A percentile compares a stretch with the other conserved stretches of the same genome.
These are phyloP conservation scores for Cladorrhinum samala DNA, from an alignment of 495 filamentous ascomycete genomes.

Conservation along the genomic window DNA sequence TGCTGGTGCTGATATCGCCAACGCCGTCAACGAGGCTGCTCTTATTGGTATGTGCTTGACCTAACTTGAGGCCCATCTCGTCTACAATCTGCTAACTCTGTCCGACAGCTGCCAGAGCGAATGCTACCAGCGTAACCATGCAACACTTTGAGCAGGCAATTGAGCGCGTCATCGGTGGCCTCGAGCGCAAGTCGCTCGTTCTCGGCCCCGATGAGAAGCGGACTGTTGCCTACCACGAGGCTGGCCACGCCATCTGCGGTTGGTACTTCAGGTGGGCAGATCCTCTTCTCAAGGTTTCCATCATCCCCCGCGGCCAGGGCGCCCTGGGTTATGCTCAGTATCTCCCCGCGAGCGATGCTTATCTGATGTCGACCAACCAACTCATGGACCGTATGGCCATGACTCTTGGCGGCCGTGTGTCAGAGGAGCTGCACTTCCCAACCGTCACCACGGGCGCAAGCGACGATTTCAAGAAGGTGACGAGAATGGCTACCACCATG, in stretches of 20 bases:
- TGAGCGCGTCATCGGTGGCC: slow-evolving; percentile 89
- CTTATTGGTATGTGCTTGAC: slow-evolving; percentile 74
- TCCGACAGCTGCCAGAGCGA: slow-evolving; percentile 67
- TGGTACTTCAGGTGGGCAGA: slow-evolving; percentile 98
- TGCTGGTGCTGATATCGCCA: slow-evolving; percentile 94
- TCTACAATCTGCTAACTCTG: slow-evolving; percentile 28
- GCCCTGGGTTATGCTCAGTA: slow-evolving; percentile 96
- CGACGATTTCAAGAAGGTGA: slow-evolving; percentile 99
- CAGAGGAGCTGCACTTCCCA: slow-evolving; percentile 92
- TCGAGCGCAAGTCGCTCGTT: slow-evolving; percentile 94
- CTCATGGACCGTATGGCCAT: slow-evolving; percentile 99
- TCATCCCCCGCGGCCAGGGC: slow-evolving; percentile 92
- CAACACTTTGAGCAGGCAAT: slow-evolving; percentile 94
- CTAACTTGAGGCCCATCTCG: background rate
- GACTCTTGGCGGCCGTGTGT: slow-evolving; percentile 91
- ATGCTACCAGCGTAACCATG: slow-evolving; percentile 72
- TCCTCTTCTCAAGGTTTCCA: slow-evolving; percentile 94
- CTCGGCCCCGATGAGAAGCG: slow-evolving; percentile 88
- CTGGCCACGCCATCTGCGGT: slow-evolving; percentile 95
- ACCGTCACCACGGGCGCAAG: slow-evolving; percentile 90
- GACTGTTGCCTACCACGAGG: slow-evolving; percentile 96
- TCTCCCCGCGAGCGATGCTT: slow-evolving; percentile 81
- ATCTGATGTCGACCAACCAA: slow-evolving; percentile 91
- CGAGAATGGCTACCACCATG: slow-evolving; percentile 90
- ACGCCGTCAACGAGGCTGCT: slow-evolving; percentile 96